Percentiles rank a stretch among this genome's conserved stretches.
Evolutionary conservation across 2,329 filamentous ascomycete genomes (phyloP).

Genomic region (Aspergillus sp.): DNA sequence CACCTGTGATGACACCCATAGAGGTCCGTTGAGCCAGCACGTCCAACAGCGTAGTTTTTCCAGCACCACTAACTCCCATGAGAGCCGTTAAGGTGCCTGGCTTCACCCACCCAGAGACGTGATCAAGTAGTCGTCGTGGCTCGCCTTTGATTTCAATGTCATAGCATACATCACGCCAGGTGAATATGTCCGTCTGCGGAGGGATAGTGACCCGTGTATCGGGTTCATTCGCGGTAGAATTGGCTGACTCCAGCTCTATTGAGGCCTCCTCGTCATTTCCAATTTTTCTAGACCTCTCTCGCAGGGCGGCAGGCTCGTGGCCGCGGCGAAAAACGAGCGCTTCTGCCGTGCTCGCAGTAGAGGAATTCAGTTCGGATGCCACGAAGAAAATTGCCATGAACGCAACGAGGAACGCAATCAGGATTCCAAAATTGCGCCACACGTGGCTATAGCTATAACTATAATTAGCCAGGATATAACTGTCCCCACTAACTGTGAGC

Average conservation of each 20-base stretch:
- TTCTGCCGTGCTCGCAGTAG: conserved; percentile 72
- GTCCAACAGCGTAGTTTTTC: conserved; percentile 86
- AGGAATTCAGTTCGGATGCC: conserved; percentile 45
- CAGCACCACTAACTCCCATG: conserved; percentile 87
- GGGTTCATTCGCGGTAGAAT: background rate
- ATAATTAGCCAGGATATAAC: conserved; percentile 56
- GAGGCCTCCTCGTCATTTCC: conserved; percentile 2
- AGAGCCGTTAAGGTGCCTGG: conserved; percentile 84
- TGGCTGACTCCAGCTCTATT: background rate
- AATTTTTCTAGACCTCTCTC: background rate
- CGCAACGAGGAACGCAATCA: conserved; percentile 62
- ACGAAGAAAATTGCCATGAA: conserved; percentile 63
- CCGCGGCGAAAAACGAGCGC: conserved; percentile 71
- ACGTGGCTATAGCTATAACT: conserved; percentile 58
- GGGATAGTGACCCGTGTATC: conserved; percentile 34
- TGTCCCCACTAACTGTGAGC: conserved; percentile 57
- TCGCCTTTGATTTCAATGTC: conserved; percentile 60
- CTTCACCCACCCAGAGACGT: conserved; percentile 90
- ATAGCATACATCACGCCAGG: conserved; percentile 78
- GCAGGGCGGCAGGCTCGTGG: conserved; percentile 26
- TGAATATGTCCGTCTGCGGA: conserved; percentile 69
- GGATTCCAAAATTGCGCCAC: conserved; percentile 69
- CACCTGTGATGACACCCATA: conserved; percentile 82
- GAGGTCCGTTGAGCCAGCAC: conserved; percentile 79
- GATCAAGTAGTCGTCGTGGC: conserved; percentile 70